Evolutionary conservation across 257 asterid species (phyloP).

Genomic region (Euphrasia confusa): DNA sequence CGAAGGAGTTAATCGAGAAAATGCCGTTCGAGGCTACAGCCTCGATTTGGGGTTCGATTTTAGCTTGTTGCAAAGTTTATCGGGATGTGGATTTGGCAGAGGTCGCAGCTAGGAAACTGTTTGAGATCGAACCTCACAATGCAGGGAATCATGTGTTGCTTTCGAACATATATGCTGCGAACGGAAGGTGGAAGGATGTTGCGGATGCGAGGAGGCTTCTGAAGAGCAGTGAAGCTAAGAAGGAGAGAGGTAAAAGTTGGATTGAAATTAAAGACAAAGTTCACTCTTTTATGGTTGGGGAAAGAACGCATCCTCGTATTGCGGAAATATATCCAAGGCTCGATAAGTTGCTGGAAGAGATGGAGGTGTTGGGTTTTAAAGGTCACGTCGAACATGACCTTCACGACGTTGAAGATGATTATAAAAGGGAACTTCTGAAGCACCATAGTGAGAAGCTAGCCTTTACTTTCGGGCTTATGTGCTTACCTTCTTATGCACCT

Average conservation of each 20-base stretch:
- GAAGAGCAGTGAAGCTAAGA: constrained; percentile 61
- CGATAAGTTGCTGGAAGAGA: constrained; percentile 51
- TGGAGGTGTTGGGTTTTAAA: constrained; percentile 62
- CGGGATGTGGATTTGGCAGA: constrained; percentile 72
- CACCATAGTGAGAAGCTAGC: constrained; percentile 95
- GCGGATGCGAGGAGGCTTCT: constrained; percentile 70
- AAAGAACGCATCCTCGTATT: constrained; percentile 53
- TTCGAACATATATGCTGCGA: constrained; percentile 75
- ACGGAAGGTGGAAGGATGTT: constrained; percentile 71
- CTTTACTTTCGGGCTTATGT: constrained; percentile 68
- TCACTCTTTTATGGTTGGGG: constrained; percentile 86
- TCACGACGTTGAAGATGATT: constrained; percentile 68
- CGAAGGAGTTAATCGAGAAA: constrained; percentile 54
- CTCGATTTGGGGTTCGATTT: constrained; percentile 89
- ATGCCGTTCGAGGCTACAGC: constrained; percentile 85
- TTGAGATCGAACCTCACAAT: constrained; percentile 73
- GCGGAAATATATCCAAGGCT: constrained; percentile 56
- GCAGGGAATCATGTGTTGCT: constrained; percentile 88
- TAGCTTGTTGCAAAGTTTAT: constrained; percentile 72
- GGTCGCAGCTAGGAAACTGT: constrained; percentile 62
- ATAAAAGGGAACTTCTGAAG: constrained; percentile 61
- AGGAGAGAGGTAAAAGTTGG: constrained; percentile 93
- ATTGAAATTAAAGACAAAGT: constrained; percentile 61
- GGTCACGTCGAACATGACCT: constrained; percentile 63
- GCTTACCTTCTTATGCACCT: constrained; percentile 54